Base-by-base conservation (phyloP, 352 stramenopile species). In the Pythium vanterpoolii region DNA sequence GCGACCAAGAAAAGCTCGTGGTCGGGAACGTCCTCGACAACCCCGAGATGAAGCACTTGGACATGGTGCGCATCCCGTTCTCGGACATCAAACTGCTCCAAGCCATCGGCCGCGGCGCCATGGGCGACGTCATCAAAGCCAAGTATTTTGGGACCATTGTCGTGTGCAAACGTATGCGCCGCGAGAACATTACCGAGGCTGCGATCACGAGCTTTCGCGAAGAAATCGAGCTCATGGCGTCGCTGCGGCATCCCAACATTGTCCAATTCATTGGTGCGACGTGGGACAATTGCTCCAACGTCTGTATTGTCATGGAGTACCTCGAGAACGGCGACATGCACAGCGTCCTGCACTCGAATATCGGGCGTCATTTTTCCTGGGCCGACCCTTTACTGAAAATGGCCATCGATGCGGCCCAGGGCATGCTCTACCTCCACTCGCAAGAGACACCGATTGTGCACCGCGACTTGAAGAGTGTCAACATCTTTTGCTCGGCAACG, bases 261-360 rank as follows among this genome's bases (percentile, higher is more conserved):
- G 86, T 96, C 13, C 86, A 96, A 61, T 93, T 96, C 43, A 96
- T 96, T 33, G 86, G 86, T 31, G 86, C 86, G 28, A 94, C 80
- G 51, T 96, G 86, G 86, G 83, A 96, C 55, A 94, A 94, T 55
- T 86, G 77, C 27, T 92, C 84, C 3, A 96, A 96, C 54, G 56
- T 96, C 46, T 96, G 86, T 38, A 93, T 96, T 50, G 79, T 96
- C 26, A 93, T 96, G 83, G 86, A 96, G 49, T 96, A 91, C 60
- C 48, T 96, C n/a, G 86, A 96, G 59, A 93, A 94, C 54, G 86
- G 86, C 19, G 86, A 96, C 55, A 87, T 96, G 79, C 86, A 96
- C 64, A 82, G 74, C 49, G 84, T 94, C 24, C 70, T 96, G 34
- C 83, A 96, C 63, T 91, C 83, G 33, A 78, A 68, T 14, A 71